Evolutionary conservation across 805 yeast species (phyloP).

Genomic region (Pichia membranifaciens): DNA sequence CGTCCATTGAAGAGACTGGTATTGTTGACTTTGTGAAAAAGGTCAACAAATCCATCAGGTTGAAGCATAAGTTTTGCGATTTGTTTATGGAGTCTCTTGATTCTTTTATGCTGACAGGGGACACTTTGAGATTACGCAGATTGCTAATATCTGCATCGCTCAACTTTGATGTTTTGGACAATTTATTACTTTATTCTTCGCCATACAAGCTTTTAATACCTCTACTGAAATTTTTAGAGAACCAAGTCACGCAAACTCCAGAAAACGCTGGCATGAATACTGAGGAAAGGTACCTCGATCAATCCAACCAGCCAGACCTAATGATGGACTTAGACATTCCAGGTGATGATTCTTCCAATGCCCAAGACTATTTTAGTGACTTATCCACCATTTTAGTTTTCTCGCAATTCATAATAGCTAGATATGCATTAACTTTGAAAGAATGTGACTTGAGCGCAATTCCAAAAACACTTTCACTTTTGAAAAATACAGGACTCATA

Average conservation of each 20-base stretch:
- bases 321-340: slow-evolving; percentile 27
- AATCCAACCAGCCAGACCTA: slow-evolving; percentile 19
- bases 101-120: slow-evolving; percentile 35
- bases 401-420: slow-evolving; percentile 23
- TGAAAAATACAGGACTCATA: slow-evolving; percentile 2
- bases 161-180: slow-evolving; percentile 37
- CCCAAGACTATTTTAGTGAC: slow-evolving; percentile 61
- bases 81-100: slow-evolving; percentile 29
- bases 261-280: slow-evolving; percentile 13
- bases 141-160: slow-evolving; percentile 46
- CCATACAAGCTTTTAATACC: slow-evolving; percentile 40
- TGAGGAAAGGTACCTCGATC: slow-evolving; percentile 13
- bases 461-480: slow-evolving; percentile 8
- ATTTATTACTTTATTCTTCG: slow-evolving; percentile 36
- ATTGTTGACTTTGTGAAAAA: slow-evolving; percentile 43
- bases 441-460: neutral
- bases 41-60: slow-evolving; percentile 41
- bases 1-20: slow-evolving; percentile 47
- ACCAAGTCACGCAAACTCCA: slow-evolving; percentile 23
- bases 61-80: slow-evolving; percentile 37
- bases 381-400: slow-evolving; percentile 58
- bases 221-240: slow-evolving; percentile 48
- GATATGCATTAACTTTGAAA: slow-evolving; percentile 15
- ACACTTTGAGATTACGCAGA: slow-evolving; percentile 41
- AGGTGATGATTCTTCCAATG: slow-evolving; percentile 53